These are phyloP conservation scores for Mycena metata DNA, from an alignment of 768 basidiomycete genomes.

Conservation along the genomic window DNA sequence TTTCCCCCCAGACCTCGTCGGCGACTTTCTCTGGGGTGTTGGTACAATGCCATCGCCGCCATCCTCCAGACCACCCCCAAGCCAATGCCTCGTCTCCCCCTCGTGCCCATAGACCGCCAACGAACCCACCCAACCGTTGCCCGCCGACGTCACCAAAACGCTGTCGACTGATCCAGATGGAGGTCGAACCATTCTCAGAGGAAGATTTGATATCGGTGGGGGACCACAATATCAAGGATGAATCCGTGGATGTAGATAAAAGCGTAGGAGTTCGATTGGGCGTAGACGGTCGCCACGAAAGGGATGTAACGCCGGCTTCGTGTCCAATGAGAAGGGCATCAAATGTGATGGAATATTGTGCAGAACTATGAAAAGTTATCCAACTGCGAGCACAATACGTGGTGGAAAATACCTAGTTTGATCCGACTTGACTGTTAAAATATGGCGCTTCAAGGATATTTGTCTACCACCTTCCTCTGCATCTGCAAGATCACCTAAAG, in stretches of 20 bases:
- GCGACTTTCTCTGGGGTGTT: slow-evolving; percentile 37
- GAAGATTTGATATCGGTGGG: slow-evolving; percentile 67
- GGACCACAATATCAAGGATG: slow-evolving; percentile 95
- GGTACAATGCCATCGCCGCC: slow-evolving; percentile 84
- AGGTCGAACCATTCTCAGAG: slow-evolving; percentile 57
- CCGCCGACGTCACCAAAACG: slow-evolving; percentile 97
- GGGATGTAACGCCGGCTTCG: slow-evolving; percentile 90
- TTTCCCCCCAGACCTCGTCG: slow-evolving; percentile 77
- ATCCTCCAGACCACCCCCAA: slow-evolving; percentile 96
- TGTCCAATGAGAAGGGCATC: slow-evolving; percentile 97
- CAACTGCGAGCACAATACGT: slow-evolving; percentile 11
- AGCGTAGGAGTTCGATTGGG: slow-evolving; percentile 61
- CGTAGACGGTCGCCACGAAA: slow-evolving; percentile 80
- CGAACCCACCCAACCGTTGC: slow-evolving; percentile 91
- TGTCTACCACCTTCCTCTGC: slow-evolving; percentile 85
- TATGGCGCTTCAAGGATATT: slow-evolving; percentile 90
- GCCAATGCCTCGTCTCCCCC: slow-evolving; percentile 77
- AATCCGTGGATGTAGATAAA: slow-evolving; percentile 95
- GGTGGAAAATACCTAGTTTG: slow-evolving; percentile 51
- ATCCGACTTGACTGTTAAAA: slow-evolving; percentile 73
- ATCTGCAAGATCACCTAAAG: slow-evolving; percentile 78
- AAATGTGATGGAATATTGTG: slow-evolving; percentile 85
- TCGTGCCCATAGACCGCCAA: slow-evolving; percentile 87
- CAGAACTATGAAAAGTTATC: slow-evolving; percentile 42
- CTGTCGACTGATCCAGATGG: slow-evolving; percentile 91